phyloP scores from a whole-genome alignment of 176 grass and related monocot species.

The Paspalum vaginatum region DNA sequence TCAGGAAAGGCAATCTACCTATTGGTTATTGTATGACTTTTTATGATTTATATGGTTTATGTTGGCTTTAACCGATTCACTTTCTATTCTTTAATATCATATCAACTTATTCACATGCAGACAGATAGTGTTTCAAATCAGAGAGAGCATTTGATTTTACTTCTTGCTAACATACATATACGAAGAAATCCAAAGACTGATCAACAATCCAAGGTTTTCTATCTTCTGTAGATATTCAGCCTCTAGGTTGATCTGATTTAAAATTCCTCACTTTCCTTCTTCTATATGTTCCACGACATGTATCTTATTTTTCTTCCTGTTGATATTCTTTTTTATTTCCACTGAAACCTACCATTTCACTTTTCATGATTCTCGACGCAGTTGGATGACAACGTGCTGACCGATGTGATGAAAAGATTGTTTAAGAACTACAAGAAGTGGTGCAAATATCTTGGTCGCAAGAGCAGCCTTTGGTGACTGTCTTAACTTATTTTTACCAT shows the following conservation, averaged over 20 bases:
- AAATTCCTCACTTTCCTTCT: constrained; percentile 6
- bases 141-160: constrained; percentile 91
- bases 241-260: constrained; percentile 18
- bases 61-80: constrained; percentile 9
- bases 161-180: constrained; percentile 93
- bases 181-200: constrained; percentile 59
- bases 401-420: constrained; percentile 87
- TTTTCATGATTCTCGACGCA: constrained; percentile 38
- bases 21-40: constrained; percentile 27
- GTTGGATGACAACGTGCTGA: constrained; percentile 78
- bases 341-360: neutral
- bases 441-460: constrained; percentile 86
- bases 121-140: constrained; percentile 96
- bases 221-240: constrained; percentile 28
- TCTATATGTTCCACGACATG: constrained; percentile 18
- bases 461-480: constrained; percentile 87
- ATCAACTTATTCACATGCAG: constrained; percentile 58
- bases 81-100: constrained; percentile 44
- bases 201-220: constrained; percentile 72
- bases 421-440: constrained; percentile 97
- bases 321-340: constrained; percentile 39
- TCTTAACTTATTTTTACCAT: neutral
- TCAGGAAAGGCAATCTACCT: constrained; percentile 67
- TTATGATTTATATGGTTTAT: constrained; percentile 32
- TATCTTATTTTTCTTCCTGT: neutral